A percentile compares a stretch with the other conserved stretches of the same genome.
Evolutionary conservation across 1,284 basidiomycete species (phyloP).

Genomic region (Pterulicium gracile): DNA sequence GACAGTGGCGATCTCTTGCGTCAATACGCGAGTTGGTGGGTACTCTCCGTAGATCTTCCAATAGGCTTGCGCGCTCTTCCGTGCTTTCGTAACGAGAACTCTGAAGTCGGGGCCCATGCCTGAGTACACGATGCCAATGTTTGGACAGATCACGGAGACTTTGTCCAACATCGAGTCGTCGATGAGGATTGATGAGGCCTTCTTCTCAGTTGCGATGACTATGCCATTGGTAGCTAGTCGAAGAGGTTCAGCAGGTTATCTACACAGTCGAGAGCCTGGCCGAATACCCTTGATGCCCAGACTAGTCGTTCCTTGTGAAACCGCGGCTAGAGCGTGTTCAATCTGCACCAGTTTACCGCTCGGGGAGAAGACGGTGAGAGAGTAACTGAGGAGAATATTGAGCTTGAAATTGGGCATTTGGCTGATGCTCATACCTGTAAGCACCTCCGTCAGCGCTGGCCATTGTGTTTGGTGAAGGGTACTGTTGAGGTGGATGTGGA

Average conservation of each 20-base stretch:
- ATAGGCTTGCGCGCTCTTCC: constrained; percentile 97
- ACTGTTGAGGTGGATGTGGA: not conserved
- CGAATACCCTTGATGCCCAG: constrained; percentile 91
- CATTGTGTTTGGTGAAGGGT: constrained; percentile 9
- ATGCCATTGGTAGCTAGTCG: constrained; percentile 89
- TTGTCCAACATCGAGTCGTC: constrained; percentile 98
- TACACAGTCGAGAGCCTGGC: constrained; percentile 10
- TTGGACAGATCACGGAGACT: constrained; percentile 93
- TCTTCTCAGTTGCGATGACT: constrained; percentile 99
- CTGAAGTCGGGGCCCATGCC: constrained; percentile 99
- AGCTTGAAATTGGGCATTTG: constrained; percentile 10
- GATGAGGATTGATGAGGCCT: constrained; percentile 92
- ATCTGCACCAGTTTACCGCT: constrained; percentile 99
- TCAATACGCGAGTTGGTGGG: constrained; percentile 93
- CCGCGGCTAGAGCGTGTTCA: constrained; percentile 97
- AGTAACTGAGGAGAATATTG: constrained; percentile 60
- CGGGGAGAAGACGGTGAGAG: constrained; percentile 97
- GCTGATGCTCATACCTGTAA: constrained; percentile 46
- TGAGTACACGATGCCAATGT: constrained; percentile 98
- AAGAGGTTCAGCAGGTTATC: constrained; percentile 12
- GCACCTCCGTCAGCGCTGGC: constrained; percentile 62
- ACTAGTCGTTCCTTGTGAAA: constrained; percentile 93
- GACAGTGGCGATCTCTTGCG: constrained; percentile 93
- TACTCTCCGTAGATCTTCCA: constrained; percentile 99
- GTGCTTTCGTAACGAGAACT: constrained; percentile 84